Evolutionary conservation across 192 early-diverging fungal species (phyloP).

Genomic region (Coemansia sp.): DNA sequence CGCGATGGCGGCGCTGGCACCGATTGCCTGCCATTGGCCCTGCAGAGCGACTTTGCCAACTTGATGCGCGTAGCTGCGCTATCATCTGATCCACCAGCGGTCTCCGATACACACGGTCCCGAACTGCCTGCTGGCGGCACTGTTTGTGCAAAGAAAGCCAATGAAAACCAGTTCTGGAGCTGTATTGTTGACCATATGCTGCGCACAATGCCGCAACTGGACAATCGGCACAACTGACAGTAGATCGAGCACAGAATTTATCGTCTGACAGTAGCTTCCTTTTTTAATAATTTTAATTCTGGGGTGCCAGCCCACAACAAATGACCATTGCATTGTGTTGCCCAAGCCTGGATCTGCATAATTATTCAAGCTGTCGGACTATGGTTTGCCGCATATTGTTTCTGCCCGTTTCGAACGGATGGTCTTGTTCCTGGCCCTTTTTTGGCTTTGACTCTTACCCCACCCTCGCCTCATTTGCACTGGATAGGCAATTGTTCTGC

Average conservation of each 20-base stretch:
- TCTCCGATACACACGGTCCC: neutral
- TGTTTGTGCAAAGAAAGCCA: slow-evolving; percentile 16
- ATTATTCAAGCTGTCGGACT: neutral
- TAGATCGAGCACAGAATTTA: slow-evolving; percentile 4
- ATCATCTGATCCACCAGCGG: slow-evolving; percentile 2
- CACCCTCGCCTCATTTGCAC: neutral
- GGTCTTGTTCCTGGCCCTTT: neutral
- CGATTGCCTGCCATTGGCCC: slow-evolving; percentile 22
- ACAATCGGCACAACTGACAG: slow-evolving; percentile 6
- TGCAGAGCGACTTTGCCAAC: slow-evolving; percentile 57
- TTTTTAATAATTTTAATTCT: neutral
- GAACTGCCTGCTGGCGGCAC: slow-evolving; percentile 34
- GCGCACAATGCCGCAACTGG: slow-evolving; percentile 21
- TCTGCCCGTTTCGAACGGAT: neutral
- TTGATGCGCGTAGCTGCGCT: slow-evolving; percentile 44
- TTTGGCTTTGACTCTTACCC: neutral
- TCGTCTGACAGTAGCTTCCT: neutral
- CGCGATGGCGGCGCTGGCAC: neutral
- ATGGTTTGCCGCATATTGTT: neutral
- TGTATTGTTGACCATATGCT: slow-evolving; percentile 53
- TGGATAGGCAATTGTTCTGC: neutral
- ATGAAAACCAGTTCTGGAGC: slow-evolving; percentile 57
- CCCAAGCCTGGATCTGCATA: neutral
- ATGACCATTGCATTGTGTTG: neutral
- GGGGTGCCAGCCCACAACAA: neutral